Evolutionary conservation across 768 basidiomycete genomes (phyloP), one percentile per base, ranked within the genome.

Genomic region (Mycena indigotica): DNA sequence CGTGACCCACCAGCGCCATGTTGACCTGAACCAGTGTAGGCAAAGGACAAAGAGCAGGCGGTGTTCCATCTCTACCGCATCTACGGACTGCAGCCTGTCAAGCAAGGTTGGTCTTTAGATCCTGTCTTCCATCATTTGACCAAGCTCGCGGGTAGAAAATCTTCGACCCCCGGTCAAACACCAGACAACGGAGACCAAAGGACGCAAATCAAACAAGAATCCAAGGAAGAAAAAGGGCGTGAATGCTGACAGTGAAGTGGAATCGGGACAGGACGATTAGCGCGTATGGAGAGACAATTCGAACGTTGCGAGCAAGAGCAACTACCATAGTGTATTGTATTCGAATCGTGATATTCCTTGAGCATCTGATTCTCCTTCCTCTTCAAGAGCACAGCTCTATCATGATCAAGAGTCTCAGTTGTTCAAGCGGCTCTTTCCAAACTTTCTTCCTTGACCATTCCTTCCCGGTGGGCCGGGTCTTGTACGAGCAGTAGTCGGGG

Each of bases 21-120:
- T n/a, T n/a, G n/a, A n/a, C n/a, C n/a, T n/a, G n/a, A n/a, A n/a
- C n/a, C n/a, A n/a, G n/a, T 44, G 6, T 30, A 80, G 78, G 92
- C 92, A 2, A 93, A 94, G 70, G 91, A 91, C 71, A 91, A 95
- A 73, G 95, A 96, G 69, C 95, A 95, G 68, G 95, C 94, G 1
- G 94, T 97, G 4, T 80, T 97, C 55, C 85, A 95, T 60, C 67
- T 96, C 44, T 86, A 92, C 67, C 71, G 93, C 56, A 86, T 90
- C 28, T 96, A 97, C 65, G 77, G 75, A 45, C 69, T 95, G 3
- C 74, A 85, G 40, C 81, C 85, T 16, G 87, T 92, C 23, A 82
- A 79, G 8, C 73, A 85, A 60, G 85, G 82, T 83, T 10, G 10
- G 41, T 28, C 13, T 13, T 12, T 13, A 15, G 10, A 6, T 25